Evolutionary conservation across 1,139 yeast species (phyloP), one percentile per base, ranked within the genome.

Genomic region (Debaryomyces nepalensis): DNA sequence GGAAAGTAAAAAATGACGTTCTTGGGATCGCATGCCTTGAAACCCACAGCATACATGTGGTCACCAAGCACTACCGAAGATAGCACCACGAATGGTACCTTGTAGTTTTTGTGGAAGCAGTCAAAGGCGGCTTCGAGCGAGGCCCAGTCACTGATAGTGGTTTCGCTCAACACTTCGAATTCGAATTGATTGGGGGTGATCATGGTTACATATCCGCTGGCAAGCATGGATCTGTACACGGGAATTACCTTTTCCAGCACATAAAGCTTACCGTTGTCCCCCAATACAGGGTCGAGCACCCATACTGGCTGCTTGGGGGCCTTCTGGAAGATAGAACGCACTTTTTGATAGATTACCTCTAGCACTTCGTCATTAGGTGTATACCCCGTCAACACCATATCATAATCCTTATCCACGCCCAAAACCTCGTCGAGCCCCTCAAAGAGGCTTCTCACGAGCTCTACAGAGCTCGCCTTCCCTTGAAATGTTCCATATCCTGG

Each of bases 371-470:
- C 79, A 33, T 79, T 79, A 11, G 91, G 89, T 2, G 82, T 71
- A 56, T 88, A 88, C 0, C 96, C 96, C 0, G 90, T 82, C 41
- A 87, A 59, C 2, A 87, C 57, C 20, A 87, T 82, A 49, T 78
- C 78, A 55, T 86, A 87, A 4, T 58, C 59, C 24, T 63, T 54
- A 1, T 61, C 40, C 23, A 63, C 47, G 36, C 57, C 55, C 2
- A 59, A 41, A 5, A 65, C 61, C 15, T 52, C 50, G 41, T 52
- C 48, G 15, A 66, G 43, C 2, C 70, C 70, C 5, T 48, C 41
- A 8, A 65, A 44, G 8, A 66, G 47, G 33, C 56, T 60, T 9
- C 37, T 43, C 2, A 64, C 46, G 21, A 54, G 46, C 15, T 59
- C 57, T 3, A 61, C 51, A 4, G 55, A 23, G 22, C 46, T 44